Percentiles rank a stretch among this genome's conserved stretches.
phyloP scores from a whole-genome alignment of 768 basidiomycete species.

The Tulasnella sp. region DNA sequence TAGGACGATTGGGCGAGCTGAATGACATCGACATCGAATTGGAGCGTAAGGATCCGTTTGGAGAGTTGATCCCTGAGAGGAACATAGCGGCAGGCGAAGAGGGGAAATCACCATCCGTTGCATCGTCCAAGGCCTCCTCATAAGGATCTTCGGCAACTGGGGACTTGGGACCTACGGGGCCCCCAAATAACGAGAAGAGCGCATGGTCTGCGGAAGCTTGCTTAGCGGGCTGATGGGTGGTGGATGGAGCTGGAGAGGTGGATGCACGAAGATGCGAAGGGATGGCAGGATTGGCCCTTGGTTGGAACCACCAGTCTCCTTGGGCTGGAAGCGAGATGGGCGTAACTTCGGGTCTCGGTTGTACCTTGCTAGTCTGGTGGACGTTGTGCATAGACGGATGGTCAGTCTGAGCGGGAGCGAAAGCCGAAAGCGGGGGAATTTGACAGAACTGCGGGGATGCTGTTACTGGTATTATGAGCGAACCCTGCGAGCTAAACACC shows the following conservation, averaged over 20 bases:
- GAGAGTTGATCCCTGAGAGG: constrained; percentile 16
- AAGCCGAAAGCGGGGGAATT: not conserved
- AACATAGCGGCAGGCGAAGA: constrained; percentile 17
- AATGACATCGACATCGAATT: constrained; percentile 72
- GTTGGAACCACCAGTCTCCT: constrained; percentile 6
- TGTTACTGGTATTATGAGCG: not conserved
- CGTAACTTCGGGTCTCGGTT: not conserved
- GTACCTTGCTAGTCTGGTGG: not conserved
- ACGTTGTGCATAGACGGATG: not conserved
- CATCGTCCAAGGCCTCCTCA: not conserved
- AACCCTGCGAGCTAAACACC: not conserved
- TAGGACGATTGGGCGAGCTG: constrained; percentile 46
- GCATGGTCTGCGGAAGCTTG: not conserved
- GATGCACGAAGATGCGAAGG: not conserved
- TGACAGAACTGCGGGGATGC: not conserved
- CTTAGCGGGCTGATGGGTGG: not conserved
- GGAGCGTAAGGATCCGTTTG: constrained; percentile 9
- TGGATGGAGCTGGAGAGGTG: not conserved
- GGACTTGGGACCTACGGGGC: not conserved
- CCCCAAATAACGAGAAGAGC: not conserved
- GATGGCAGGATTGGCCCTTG: not conserved
- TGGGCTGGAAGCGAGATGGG: not conserved
- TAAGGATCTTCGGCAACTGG: not conserved
- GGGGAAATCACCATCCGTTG: not conserved
- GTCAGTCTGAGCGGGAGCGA: not conserved